Evolutionary conservation across 2,329 filamentous ascomycete species (phyloP).

Genomic region (Hypomyces rosellus): DNA sequence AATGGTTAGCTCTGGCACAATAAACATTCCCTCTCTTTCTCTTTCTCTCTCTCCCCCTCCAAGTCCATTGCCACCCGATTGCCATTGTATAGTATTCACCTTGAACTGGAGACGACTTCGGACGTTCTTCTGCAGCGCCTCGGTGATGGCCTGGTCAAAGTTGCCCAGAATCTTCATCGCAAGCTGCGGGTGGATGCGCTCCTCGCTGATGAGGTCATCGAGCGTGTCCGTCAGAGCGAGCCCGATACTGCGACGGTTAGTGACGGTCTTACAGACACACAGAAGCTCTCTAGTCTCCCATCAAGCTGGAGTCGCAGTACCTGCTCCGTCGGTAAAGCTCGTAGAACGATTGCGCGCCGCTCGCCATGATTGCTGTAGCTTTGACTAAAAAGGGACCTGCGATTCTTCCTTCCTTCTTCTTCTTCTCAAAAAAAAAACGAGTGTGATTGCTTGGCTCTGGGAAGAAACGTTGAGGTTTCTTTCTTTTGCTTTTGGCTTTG

Average conservation of each 20-base stretch:
- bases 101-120: constrained; percentile 91
- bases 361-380: constrained; percentile 34
- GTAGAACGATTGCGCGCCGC: constrained; percentile 60
- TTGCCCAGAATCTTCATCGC: constrained; percentile 97
- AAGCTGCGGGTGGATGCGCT: constrained; percentile 93
- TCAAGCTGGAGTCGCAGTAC: constrained; percentile 44
- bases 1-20: neutral
- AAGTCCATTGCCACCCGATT: neutral
- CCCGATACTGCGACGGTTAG: constrained; percentile 63
- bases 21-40: neutral
- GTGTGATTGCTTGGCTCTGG: neutral
- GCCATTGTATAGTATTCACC: constrained; percentile 45
- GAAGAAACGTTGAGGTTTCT: neutral
- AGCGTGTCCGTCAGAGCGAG: constrained; percentile 91
- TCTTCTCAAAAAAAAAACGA: neutral
- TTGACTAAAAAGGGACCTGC: neutral
- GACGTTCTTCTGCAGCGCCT: constrained; percentile 86
- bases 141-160: constrained; percentile 90
- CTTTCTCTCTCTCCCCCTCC: too few species aligned
- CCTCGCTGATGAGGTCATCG: constrained; percentile 89
- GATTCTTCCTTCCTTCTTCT: neutral
- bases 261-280: neutral
- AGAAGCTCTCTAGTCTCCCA: neutral
- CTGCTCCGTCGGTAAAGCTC: constrained; percentile 98
- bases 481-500: neutral